These are phyloP conservation scores for Phialemonium atrogriseum DNA, from an alignment of 2,329 filamentous ascomycete genomes.

Conservation along the genomic window DNA sequence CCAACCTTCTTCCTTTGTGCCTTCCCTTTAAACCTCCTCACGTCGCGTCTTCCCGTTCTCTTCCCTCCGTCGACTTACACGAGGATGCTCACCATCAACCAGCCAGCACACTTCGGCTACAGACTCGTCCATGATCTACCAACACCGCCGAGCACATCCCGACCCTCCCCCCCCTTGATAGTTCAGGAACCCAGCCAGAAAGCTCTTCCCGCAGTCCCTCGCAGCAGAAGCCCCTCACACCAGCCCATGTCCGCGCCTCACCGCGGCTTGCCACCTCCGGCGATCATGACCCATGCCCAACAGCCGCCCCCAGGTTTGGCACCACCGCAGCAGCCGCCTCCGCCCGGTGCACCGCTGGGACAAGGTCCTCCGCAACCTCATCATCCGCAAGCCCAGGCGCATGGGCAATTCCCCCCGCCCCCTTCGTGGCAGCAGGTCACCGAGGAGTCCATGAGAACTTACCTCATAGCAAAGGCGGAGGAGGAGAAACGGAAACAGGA, in stretches of 20 bases:
- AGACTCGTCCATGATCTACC: constrained; percentile 54
- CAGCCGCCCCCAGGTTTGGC: constrained; percentile 26
- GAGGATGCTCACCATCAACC: constrained; percentile 55
- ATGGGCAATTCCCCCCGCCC: constrained; percentile 53
- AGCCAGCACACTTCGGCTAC: constrained; percentile 51
- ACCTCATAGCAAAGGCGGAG: constrained; percentile 63
- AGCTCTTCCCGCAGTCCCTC: constrained; percentile 27
- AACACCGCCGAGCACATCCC: constrained; percentile 47
- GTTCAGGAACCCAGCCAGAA: constrained; percentile 39
- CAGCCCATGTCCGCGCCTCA: constrained; percentile 62
- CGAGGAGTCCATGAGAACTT: constrained; percentile 64
- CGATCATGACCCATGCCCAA: constrained; percentile 53
- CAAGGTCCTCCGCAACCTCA: constrained; percentile 17
- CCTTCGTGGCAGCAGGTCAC: constrained; percentile 58
- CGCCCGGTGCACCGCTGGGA: constrained; percentile 16
- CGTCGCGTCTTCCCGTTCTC: constrained; percentile 2
- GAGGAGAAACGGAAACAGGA: constrained; percentile 68
- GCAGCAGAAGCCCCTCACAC: constrained; percentile 37
- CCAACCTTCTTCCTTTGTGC: constrained; percentile 1
- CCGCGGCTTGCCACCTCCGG: constrained; percentile 61
- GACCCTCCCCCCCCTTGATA: constrained; percentile 45
- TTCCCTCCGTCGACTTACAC: constrained; percentile 16
- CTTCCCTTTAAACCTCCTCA: constrained; percentile 6
- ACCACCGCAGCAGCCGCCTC: constrained; percentile 21
- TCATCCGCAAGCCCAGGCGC: constrained; percentile 28